Conservation (phyloP, 306 rosid species). For the Quercus robur region DNA sequence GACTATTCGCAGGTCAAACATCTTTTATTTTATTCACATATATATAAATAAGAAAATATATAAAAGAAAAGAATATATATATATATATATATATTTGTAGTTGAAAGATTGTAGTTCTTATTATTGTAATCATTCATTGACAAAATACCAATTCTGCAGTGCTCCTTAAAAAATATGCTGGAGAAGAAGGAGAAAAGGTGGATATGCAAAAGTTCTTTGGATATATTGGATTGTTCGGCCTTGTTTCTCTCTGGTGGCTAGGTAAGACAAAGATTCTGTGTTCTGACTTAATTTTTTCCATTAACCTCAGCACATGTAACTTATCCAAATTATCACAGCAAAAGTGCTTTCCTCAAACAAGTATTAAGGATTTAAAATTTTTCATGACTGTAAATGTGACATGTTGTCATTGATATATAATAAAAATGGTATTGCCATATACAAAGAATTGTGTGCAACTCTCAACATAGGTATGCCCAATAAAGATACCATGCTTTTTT, state of each 20-base stretch:
- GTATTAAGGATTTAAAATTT: too few species aligned
- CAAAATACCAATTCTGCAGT: slow-evolving; percentile 2
- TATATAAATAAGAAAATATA: not conserved
- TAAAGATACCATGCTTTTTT: too few species aligned
- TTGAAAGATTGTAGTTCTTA: not conserved
- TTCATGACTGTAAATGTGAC: too few species aligned
- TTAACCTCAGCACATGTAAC: not conserved
- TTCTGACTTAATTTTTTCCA: not conserved
- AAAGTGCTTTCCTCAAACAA: not conserved
- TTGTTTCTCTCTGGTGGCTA: slow-evolving; percentile 31
- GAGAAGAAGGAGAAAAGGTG: slow-evolving; percentile 43
- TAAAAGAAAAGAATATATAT: not conserved
- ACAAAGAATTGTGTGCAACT: too few species aligned
- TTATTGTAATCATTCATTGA: not conserved
- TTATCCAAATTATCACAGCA: not conserved
- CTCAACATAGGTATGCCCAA: too few species aligned
- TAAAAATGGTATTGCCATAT: too few species aligned
- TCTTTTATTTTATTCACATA: not conserved
- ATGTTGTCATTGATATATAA: too few species aligned
- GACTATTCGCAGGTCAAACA: slow-evolving; percentile 25
- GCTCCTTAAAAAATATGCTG: slow-evolving; percentile 32
- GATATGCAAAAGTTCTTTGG: slow-evolving; percentile 30
- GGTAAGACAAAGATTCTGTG: slow-evolving; percentile 11
- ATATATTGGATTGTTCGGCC: slow-evolving; percentile 25
- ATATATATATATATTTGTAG: not conserved